phyloP scores from a whole-genome alignment of 345 rosid species.

The Citrus unshiu region DNA sequence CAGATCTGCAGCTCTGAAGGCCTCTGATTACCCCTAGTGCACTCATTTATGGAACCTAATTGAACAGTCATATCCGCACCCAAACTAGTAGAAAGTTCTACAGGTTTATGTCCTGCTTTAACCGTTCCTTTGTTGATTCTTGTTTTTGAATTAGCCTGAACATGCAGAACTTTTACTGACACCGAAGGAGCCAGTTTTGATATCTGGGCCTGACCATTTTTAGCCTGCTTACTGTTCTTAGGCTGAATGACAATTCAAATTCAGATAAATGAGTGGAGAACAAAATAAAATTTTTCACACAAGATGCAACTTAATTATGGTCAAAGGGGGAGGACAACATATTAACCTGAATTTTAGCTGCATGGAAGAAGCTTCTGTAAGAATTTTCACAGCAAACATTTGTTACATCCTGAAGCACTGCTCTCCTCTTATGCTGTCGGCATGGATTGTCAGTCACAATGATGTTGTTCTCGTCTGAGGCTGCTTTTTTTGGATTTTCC shows the following conservation, averaged over 20 bases:
- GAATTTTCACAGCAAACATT: slow-evolving; percentile 49
- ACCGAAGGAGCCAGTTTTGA: slow-evolving; percentile 42
- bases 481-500: slow-evolving; percentile 44
- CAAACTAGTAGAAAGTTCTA: slow-evolving; percentile 7
- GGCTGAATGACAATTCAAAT: slow-evolving; percentile 34
- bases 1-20: slow-evolving; percentile 21
- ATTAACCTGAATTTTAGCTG: slow-evolving; percentile 53
- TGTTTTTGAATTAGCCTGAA: slow-evolving; percentile 21
- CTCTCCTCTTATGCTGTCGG: slow-evolving; percentile 51
- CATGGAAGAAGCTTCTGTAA: slow-evolving; percentile 45
- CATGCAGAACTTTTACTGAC: slow-evolving; percentile 17
- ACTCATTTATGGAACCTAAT: slow-evolving; percentile 9
- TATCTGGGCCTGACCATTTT: slow-evolving; percentile 33
- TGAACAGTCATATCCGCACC: slow-evolving; percentile 23
- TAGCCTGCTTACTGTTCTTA: slow-evolving; percentile 40
- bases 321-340: slow-evolving; percentile 3
- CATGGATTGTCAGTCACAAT: slow-evolving; percentile 24
- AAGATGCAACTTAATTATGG: not conserved
- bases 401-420: slow-evolving; percentile 70
- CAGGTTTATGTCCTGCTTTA: slow-evolving; percentile 13
- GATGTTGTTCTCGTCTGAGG: slow-evolving; percentile 45
- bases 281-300: not conserved
- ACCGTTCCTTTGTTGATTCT: slow-evolving; percentile 12
- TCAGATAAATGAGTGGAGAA: not conserved
- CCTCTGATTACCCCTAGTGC: slow-evolving; percentile 2